Percentiles rank a stretch among this genome's conserved stretches.
phyloP scores from a whole-genome alignment of 805 yeast species.

The Wickerhamomyces bisporus region DNA sequence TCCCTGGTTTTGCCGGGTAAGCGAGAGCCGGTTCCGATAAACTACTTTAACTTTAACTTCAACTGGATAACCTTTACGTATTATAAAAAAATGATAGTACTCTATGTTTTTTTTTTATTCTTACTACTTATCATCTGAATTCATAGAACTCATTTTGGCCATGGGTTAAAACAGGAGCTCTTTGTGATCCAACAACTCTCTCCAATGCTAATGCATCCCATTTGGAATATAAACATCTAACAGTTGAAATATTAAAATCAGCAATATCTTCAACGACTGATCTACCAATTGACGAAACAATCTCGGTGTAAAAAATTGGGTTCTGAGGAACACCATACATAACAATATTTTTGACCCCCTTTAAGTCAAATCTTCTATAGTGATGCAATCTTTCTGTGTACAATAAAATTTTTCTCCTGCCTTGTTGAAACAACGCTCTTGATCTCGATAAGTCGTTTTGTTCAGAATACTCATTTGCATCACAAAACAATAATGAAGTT shows the following conservation, averaged over 20 bases:
- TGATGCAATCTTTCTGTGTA: constrained; percentile 94
- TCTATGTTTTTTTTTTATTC: neutral
- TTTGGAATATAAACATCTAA: constrained; percentile 62
- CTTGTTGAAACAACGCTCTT: constrained; percentile 62
- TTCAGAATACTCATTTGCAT: constrained; percentile 78
- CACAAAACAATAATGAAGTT: constrained; percentile 60
- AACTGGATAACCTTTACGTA: too few species aligned
- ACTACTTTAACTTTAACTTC: too few species aligned
- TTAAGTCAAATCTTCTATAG: constrained; percentile 77
- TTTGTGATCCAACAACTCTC: constrained; percentile 73
- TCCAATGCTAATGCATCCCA: constrained; percentile 79
- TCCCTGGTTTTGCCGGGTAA: too few species aligned
- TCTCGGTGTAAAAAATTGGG: constrained; percentile 77
- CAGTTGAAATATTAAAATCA: constrained; percentile 51
- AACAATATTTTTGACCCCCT: constrained; percentile 77
- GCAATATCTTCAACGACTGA: constrained; percentile 45
- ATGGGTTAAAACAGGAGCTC: constrained; percentile 63
- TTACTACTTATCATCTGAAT: constrained; percentile 35
- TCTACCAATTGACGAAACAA: constrained; percentile 62
- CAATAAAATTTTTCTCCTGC: constrained; percentile 62
- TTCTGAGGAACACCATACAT: constrained; percentile 84
- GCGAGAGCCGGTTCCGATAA: too few species aligned
- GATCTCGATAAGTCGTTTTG: constrained; percentile 67
- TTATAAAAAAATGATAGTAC: neutral
- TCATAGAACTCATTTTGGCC: constrained; percentile 75